Evolutionary conservation across 1,284 basidiomycete genomes (phyloP), one percentile per base, ranked within the genome.

Genomic region (Sporisorium scitamineum): DNA sequence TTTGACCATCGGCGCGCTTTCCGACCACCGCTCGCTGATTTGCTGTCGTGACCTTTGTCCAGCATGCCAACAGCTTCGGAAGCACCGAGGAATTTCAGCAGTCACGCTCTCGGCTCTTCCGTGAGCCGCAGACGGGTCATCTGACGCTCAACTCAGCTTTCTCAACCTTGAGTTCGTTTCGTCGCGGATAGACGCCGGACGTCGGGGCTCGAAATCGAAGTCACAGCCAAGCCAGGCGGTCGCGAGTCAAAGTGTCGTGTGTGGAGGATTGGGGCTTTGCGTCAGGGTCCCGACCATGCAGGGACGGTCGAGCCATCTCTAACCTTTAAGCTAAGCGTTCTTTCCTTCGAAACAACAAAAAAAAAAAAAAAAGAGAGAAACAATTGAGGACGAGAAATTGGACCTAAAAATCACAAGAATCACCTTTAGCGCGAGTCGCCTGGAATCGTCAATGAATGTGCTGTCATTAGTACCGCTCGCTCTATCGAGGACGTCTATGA

Each of bases 131-230:
- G 18, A 31, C 5, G 10, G n/a, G 29, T 50, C 48, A 50, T 31
- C 48, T 50, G 27, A 50, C 48, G 8, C 9, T 31, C 29, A 20
- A 18, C 10, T 29, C 48, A 31, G 27, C 18, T 31, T 20, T 3
- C 11, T n/a, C 48, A 31, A 50, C 29, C 48, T 50, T 22, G 48
- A 20, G 3, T 14, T 13, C n/a, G 22, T 11, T 26, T 34, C n/a
- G 20, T 9, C 48, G 48, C 48, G 8, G 9, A 9, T 50, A 31
- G 29, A 50, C 27, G 29, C 48, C 48, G 48, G 20, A 18, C 27
- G n/a, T 50, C 48, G 48, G 48, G 18, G 29, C 48, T 50, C 18
- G 48, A 50, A 50, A 31, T 20, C 48, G 3, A 31, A 31, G 27
- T 50, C 48, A n/a, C 27, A 3, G 18, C 29, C 16, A 8, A 34